Conservation (phyloP, 1,139 yeast genomes). For the Magnusiomyces paraingens region DNA sequence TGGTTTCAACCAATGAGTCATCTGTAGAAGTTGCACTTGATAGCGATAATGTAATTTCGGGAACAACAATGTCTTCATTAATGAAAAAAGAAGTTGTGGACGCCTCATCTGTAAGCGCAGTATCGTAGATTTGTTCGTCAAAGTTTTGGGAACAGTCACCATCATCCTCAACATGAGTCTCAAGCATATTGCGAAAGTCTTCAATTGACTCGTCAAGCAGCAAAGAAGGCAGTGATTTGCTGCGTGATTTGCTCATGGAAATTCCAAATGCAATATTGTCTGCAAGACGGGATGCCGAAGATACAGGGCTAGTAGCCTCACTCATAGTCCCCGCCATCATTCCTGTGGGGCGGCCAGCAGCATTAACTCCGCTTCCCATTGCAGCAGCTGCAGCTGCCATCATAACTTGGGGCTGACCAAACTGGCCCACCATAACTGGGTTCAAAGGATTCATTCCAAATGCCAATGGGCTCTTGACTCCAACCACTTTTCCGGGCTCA, state of each 20-base stretch:
- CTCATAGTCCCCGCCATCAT: neutral
- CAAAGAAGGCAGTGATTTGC: conserved; percentile 1
- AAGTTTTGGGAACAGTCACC: neutral
- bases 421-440: too few species aligned
- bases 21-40: too few species aligned
- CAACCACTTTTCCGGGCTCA: conserved; percentile 3
- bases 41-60: too few species aligned
- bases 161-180: neutral
- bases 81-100: neutral
- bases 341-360: too few species aligned
- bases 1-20: too few species aligned
- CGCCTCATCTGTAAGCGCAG: neutral
- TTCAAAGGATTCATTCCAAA: too few species aligned
- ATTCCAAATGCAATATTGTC: neutral
- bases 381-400: too few species aligned
- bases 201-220: neutral
- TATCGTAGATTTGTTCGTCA: too few species aligned
- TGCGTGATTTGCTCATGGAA: neutral
- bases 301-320: neutral
- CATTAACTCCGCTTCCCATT: too few species aligned
- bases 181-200: neutral
- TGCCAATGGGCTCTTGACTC: neutral
- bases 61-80: neutral
- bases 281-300: neutral
- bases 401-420: too few species aligned